Base-by-base conservation (phyloP, 2,329 filamentous ascomycete species). In the Aspergillus phoenicis region DNA sequence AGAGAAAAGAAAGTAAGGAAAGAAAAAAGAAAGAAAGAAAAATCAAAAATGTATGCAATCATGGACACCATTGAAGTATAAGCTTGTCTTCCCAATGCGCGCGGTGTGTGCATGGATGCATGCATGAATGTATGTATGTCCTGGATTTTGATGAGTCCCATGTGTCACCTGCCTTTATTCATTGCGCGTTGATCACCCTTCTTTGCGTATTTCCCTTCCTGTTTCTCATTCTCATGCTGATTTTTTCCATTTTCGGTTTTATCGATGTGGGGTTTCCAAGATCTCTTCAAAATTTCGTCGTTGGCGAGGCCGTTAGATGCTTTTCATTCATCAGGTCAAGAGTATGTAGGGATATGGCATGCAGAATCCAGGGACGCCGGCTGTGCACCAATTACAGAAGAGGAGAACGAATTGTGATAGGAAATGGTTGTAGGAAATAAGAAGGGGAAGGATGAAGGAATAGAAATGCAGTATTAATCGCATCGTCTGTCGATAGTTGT, bases 341-440 rank as follows among this genome's bases (percentile, higher is more conserved):
- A 20, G 30, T 51, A 30, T 49, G 65, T 28, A 55, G 53, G 52
- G 47, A 52, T 54, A 49, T 47, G 61, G 59, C 48, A 54, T 41
- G 48, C 52, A 59, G 51, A 60, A 61, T 61, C 62, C 68, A 65
- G 65, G 58, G 64, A 64, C 61, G 63, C 68, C 66, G 60, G 53
- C 57, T 63, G 61, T 60, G 58, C 65, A 64, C 65, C 52, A 65
- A 57, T 62, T 64, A 62, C 63, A 58, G 56, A 58, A 52, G 30
- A 57, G 58, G 55, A 26, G 47, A 60, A 52, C 60, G 63, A 54
- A 57, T 58, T 53, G 55, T 24, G 59, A 60, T 39, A 61, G 60
- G 60, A 64, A 59, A 48, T 55, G 61, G 61, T 57, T 62, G 59
- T 57, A 62, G 61, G n/a, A 58, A 60, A 61, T 24, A 62, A 38